Evolutionary conservation across 345 rosid species (phyloP).

Genomic region (Melaleuca alternifolia): DNA sequence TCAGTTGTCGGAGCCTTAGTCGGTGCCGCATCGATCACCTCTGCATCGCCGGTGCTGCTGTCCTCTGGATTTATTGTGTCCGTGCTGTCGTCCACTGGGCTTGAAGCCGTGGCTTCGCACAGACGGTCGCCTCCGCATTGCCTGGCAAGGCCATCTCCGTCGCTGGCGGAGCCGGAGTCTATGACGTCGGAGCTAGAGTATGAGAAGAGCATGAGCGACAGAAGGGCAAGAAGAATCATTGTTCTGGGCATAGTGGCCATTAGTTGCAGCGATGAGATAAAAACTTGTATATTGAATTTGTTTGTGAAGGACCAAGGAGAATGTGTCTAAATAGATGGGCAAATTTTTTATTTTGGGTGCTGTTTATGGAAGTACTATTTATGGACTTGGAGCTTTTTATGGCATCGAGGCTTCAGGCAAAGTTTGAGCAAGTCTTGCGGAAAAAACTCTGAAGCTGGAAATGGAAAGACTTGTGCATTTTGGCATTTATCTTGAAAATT

Average conservation of each 20-base stretch:
- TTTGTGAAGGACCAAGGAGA: neutral
- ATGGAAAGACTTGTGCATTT: neutral
- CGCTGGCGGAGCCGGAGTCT: neutral
- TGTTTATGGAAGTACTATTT: neutral
- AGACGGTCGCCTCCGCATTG: neutral
- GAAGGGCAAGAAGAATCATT: neutral
- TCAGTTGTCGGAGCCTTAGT: neutral
- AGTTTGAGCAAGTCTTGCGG: neutral
- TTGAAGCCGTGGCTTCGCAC: neutral
- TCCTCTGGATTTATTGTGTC: neutral
- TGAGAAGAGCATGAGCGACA: neutral
- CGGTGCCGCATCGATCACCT: neutral
- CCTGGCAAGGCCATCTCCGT: neutral
- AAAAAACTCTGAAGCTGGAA: neutral
- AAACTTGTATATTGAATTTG: neutral
- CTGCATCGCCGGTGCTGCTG: neutral
- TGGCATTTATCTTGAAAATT: neutral
- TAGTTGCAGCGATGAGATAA: neutral
- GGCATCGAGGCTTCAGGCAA: neutral
- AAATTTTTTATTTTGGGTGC: neutral
- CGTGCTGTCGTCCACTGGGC: neutral
- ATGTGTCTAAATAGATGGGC: neutral
- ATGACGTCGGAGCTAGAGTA: neutral
- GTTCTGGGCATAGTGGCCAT: neutral
- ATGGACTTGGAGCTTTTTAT: neutral